Evolutionary conservation across 352 stramenopile genomes (phyloP), one percentile per base, ranked within the genome.

Genomic region (Phytopythium litorale): DNA sequence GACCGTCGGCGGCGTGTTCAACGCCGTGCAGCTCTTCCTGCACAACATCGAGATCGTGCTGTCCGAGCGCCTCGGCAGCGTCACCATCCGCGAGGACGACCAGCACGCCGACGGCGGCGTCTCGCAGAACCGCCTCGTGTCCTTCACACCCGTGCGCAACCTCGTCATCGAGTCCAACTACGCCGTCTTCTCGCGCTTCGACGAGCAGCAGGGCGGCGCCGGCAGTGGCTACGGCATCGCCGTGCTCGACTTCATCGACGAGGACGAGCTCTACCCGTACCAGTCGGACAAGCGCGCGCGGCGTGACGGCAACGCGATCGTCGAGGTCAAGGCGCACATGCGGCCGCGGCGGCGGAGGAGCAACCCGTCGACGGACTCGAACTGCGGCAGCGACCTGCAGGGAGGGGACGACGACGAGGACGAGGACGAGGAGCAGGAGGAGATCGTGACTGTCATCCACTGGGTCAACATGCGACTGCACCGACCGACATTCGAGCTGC

Each of bases 231-330:
- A 75, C 58, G 78, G 64, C 8, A 61, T 87, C 12, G 62, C 78
- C 6, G 57, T 69, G 46, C 62, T 70, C 37, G 75, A 87, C 58
- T 84, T 67, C 37, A 69, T 70, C 7, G 71, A 84, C 54, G 57
- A 67, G 9, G 78, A 87, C 62, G 78, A 78, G 21, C 60, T 71
- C 33, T 75, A 82, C 53, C 78, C 78, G 43, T 87, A 87, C 35
- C 75, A 70, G 11, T 64, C 72, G 0, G 40, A 58, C 12, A 33
- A 68, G 7, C 72, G 75, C 4, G 53, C 81, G 37, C 78, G 75
- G 9, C 76, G 78, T 35, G 75, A 84, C 58, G 55, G 70, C 18
- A 68, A 71, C 49, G 73, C 70, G 25, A 72, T 82, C 42, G 58
- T 79, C 37, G 65, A 75, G 66, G 58, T 75, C 13, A 71, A 42